Conservation (phyloP, 2,329 filamentous ascomycete genomes). For the Ophiocordyceps sinensis region DNA sequence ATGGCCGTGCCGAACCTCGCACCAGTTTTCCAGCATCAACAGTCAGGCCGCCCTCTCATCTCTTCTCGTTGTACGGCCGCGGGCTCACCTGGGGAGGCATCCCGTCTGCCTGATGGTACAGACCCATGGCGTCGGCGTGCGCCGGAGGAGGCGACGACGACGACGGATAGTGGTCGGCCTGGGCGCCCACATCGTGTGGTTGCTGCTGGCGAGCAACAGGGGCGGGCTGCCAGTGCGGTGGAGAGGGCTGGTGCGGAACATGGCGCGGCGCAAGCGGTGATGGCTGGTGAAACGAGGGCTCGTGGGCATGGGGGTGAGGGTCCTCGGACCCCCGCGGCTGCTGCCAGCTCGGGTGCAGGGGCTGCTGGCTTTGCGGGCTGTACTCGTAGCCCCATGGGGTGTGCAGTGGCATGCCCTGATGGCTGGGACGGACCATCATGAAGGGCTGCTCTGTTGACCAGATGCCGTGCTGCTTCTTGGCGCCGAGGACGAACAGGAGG, state of each 20-base stretch:
- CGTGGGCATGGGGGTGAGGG: background rate
- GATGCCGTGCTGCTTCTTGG: constrained; percentile 10
- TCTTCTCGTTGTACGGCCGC: constrained; percentile 12
- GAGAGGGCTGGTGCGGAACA: background rate
- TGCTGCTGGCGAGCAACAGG: background rate
- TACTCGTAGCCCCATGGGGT: constrained; percentile 9
- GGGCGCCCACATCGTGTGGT: background rate
- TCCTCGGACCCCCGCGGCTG: background rate
- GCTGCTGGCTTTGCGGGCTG: constrained; percentile 3
- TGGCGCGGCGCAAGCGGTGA: background rate
- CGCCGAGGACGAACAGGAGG: constrained; percentile 13
- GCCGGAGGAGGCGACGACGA: constrained; percentile 8
- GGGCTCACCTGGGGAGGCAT: constrained; percentile 6
- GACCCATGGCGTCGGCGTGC: constrained; percentile 14
- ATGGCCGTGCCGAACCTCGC: background rate
- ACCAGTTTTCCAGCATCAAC: background rate
- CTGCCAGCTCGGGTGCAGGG: constrained; percentile 2
- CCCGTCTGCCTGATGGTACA: constrained; percentile 18
- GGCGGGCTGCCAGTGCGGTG: background rate
- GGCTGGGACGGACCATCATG: constrained; percentile 1
- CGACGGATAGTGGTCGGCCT: background rate
- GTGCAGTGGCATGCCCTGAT: constrained; percentile 1
- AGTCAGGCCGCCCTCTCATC: background rate
- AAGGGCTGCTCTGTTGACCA: constrained; percentile 11
- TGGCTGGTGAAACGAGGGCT: background rate